Evolutionary conservation across 2,329 filamentous ascomycete genomes (phyloP).

Genomic region (Penicillium sp.): DNA sequence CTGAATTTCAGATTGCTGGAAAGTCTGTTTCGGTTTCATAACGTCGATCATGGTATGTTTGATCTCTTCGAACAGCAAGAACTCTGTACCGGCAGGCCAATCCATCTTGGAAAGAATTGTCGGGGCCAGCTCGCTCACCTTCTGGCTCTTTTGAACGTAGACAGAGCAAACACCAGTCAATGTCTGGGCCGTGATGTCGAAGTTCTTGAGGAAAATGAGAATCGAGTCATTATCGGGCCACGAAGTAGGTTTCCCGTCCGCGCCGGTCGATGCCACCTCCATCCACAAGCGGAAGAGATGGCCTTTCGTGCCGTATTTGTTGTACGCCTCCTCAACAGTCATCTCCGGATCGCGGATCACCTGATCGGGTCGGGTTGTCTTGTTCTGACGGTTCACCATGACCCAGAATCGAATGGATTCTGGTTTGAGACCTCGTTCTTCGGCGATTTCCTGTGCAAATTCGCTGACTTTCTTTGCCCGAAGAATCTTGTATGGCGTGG

Average conservation of each 20-base stretch:
- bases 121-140: conserved; percentile 78
- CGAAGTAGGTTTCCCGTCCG: conserved; percentile 63
- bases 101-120: conserved; percentile 78
- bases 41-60: conserved; percentile 96
- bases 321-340: conserved; percentile 72
- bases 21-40: conserved; percentile 84
- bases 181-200: conserved; percentile 73
- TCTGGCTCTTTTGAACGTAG: conserved; percentile 84
- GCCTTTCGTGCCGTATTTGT: conserved; percentile 67
- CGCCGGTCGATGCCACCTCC: conserved; percentile 68
- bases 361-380: conserved; percentile 87
- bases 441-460: conserved; percentile 67
- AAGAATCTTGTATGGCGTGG: conserved; percentile 69
- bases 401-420: conserved; percentile 81
- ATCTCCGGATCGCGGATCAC: conserved; percentile 75
- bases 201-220: conserved; percentile 88
- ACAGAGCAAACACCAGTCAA: conserved; percentile 76
- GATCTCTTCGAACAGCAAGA: conserved; percentile 90
- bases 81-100: conserved; percentile 73
- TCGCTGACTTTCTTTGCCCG: conserved; percentile 74
- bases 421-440: conserved; percentile 66
- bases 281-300: conserved; percentile 77
- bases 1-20: conserved; percentile 89
- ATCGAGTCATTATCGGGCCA: conserved; percentile 66
- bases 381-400: conserved; percentile 98